phyloP scores from a whole-genome alignment of 83 land plant species.

The Diphasiastrum complanatum region DNA sequence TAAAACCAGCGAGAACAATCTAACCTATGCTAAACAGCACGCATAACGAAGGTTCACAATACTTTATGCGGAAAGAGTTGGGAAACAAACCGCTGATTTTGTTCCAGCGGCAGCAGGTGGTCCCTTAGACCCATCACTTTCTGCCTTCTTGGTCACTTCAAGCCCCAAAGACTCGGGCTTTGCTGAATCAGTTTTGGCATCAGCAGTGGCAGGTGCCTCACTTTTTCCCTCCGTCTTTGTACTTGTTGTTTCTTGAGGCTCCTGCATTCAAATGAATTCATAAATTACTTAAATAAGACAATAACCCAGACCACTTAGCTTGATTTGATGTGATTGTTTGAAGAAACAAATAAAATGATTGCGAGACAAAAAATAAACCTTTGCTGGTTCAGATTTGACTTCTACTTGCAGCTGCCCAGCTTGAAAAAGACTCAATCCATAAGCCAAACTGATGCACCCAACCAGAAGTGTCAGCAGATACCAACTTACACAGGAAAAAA shows the following conservation, averaged over 20 bases:
- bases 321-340: not conserved
- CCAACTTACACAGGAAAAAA: not conserved
- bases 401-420: conserved; percentile 57
- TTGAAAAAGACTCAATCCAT: conserved; percentile 68
- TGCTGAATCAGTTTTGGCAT: conserved; percentile 39
- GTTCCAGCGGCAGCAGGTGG: too few species aligned
- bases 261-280: conserved; percentile 14
- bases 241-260: conserved; percentile 11
- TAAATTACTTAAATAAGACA: not conserved
- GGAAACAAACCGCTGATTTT: too few species aligned
- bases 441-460: conserved; percentile 54
- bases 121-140: too few species aligned
- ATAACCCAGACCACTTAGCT: not conserved
- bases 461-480: not conserved
- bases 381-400: conserved; percentile 37
- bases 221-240: conserved; percentile 37
- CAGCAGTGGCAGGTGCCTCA: conserved; percentile 30
- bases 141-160: too few species aligned
- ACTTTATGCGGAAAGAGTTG: too few species aligned
- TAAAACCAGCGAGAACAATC: too few species aligned
- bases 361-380: conserved; percentile 25
- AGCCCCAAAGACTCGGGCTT: conserved; percentile 31
- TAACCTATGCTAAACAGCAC: too few species aligned
- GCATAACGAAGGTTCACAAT: too few species aligned
- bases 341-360: not conserved